phyloP scores from a whole-genome alignment of 176 grass and related monocot species.

The Panicum miliaceum region DNA sequence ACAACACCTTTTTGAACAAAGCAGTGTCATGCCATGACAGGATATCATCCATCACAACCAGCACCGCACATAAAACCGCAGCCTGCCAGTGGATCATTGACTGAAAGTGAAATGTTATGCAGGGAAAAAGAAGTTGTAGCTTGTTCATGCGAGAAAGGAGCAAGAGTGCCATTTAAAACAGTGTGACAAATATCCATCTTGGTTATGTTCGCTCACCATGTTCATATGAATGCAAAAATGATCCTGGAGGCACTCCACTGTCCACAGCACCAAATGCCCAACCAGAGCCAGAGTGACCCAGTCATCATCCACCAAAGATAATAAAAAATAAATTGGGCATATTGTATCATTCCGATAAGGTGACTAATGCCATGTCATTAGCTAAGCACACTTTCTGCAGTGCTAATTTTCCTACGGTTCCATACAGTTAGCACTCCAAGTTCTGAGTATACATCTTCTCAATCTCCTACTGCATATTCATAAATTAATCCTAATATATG shows the following conservation, averaged over 20 bases:
- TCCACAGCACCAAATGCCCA: slow-evolving; percentile 96
- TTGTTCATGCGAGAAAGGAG: slow-evolving; percentile 21
- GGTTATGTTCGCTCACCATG: slow-evolving; percentile 31
- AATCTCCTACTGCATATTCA: no score
- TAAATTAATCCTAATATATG: no score
- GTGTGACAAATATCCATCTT: no score
- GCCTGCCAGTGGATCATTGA: slow-evolving; percentile 85
- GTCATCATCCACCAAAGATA: slow-evolving; percentile 18
- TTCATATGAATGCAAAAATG: slow-evolving; percentile 86
- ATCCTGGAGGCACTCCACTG: slow-evolving; percentile 86
- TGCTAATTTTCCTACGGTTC: no score
- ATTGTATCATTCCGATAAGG: slow-evolving; percentile 2
- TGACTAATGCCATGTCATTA: no score
- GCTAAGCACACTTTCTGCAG: no score
- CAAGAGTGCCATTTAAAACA: background rate
- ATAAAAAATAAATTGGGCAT: background rate
- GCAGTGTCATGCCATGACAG: slow-evolving; percentile 75
- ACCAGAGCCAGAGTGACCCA: slow-evolving; percentile 90
- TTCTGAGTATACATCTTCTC: no score
- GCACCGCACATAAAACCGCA: slow-evolving; percentile 95
- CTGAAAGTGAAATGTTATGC: slow-evolving; percentile 82
- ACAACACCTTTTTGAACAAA: slow-evolving; percentile 85
- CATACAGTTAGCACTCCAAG: no score
- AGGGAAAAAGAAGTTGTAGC: slow-evolving; percentile 18
- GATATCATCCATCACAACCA: slow-evolving; percentile 94